Conservation (phyloP, 2,329 filamentous ascomycete species). For the Bipolaris oryzae region DNA sequence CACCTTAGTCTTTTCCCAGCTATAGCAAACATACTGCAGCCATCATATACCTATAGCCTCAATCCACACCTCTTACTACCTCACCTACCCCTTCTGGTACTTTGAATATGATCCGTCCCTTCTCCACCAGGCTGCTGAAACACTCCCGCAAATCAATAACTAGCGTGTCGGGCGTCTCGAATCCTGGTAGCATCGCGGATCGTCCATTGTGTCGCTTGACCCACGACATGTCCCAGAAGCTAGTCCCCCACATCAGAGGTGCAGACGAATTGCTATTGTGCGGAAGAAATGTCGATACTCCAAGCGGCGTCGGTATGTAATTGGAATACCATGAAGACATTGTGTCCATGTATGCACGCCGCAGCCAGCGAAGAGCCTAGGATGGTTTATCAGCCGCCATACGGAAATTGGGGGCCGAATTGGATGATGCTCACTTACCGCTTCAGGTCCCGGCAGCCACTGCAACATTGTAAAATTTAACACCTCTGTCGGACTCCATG, state of each 20-base stretch:
- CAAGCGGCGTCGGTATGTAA: constrained; percentile 45
- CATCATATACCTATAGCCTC: constrained; percentile 43
- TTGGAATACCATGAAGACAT: constrained; percentile 15
- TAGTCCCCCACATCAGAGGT: constrained; percentile 49
- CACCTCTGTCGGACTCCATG: constrained; percentile 54
- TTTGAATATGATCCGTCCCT: constrained; percentile 22
- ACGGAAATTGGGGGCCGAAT: neutral
- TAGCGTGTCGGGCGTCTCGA: constrained; percentile 50
- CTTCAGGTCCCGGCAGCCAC: constrained; percentile 70
- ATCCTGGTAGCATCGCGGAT: constrained; percentile 44
- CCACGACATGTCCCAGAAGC: constrained; percentile 47
- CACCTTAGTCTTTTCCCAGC: constrained; percentile 1
- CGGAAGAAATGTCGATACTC: constrained; percentile 48
- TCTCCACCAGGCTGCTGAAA: constrained; percentile 33
- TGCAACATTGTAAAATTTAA: constrained; percentile 60
- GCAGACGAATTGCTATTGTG: constrained; percentile 23
- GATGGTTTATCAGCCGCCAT: neutral
- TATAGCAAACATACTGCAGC: constrained; percentile 28
- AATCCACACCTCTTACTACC: constrained; percentile 36
- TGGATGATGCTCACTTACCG: constrained; percentile 10
- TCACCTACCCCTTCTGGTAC: constrained; percentile 32
- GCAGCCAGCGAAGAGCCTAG: constrained; percentile 51
- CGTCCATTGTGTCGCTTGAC: constrained; percentile 43
- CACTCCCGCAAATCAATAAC: constrained; percentile 52
- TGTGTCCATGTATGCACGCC: constrained; percentile 43